phyloP scores from a whole-genome alignment of 2,329 filamentous ascomycete genomes.

The Xylariaceae sp. region DNA sequence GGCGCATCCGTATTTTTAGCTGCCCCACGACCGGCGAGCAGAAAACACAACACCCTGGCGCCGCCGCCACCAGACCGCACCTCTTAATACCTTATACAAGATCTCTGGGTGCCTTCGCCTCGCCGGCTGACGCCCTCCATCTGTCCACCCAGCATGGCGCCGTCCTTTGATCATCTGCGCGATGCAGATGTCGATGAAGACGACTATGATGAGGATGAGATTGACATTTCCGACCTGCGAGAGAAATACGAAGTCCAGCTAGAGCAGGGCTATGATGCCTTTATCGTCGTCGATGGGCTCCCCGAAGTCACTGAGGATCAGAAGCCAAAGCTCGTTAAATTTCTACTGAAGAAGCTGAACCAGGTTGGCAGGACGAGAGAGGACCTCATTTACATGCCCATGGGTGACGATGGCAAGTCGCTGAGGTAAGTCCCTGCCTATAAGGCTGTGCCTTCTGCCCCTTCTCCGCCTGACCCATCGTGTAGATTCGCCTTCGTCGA shows the following conservation, averaged over 20 bases:
- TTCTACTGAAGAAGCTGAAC: conserved; percentile 89
- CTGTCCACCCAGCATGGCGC: conserved; percentile 67
- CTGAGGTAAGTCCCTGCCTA: conserved; percentile 60
- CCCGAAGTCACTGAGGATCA: conserved; percentile 85
- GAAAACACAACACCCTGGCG: conserved; percentile 1
- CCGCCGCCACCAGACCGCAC: neutral
- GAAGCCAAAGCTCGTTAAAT: conserved; percentile 93
- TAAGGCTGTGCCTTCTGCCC: neutral
- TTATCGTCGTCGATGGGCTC: conserved; percentile 92
- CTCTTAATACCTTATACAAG: neutral
- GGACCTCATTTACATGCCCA: conserved; percentile 88
- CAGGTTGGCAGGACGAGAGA: conserved; percentile 79
- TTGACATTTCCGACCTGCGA: conserved; percentile 90
- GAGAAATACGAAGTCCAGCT: conserved; percentile 95
- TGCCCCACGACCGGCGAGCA: neutral
- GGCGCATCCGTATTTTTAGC: neutral
- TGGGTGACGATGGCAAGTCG: conserved; percentile 81
- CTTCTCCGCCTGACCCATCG: neutral
- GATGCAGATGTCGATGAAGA: conserved; percentile 85
- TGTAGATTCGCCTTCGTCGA: conserved; percentile 92
- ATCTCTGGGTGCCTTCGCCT: conserved; percentile 6
- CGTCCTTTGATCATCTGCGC: conserved; percentile 86
- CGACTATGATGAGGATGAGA: conserved; percentile 84
- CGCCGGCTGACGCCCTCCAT: neutral
- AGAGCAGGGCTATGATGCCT: conserved; percentile 93